Evolutionary conservation across 768 basidiomycete species (phyloP).

Genomic region (Amanita phalloides): DNA sequence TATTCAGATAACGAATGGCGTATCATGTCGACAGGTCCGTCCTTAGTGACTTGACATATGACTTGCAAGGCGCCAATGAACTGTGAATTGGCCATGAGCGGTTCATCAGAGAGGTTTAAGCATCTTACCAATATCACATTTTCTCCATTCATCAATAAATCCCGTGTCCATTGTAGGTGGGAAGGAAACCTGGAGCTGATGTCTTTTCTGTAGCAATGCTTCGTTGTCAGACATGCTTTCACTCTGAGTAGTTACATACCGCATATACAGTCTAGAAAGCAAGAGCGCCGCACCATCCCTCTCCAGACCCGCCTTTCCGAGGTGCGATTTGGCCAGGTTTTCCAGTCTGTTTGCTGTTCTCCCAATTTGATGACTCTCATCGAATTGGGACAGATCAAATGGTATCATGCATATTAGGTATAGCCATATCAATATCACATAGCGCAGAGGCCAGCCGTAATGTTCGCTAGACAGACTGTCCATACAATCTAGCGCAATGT

Average conservation of each 20-base stretch:
- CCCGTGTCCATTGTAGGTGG: conserved; percentile 41
- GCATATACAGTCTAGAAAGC: conserved; percentile 72
- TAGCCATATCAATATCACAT: conserved; percentile 85
- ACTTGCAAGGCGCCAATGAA: conserved; percentile 59
- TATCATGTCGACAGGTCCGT: conserved; percentile 44
- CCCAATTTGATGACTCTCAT: conserved; percentile 42
- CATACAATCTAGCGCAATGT: conserved; percentile 62
- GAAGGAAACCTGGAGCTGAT: conserved; percentile 32
- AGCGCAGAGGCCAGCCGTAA: conserved; percentile 71
- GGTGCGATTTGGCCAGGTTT: conserved; percentile 40
- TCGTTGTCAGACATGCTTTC: neutral
- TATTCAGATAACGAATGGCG: conserved; percentile 31
- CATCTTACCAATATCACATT: conserved; percentile 41
- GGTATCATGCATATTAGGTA: conserved; percentile 90
- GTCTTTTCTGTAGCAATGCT: conserved; percentile 39
- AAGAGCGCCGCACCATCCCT: conserved; percentile 74
- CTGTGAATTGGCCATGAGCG: conserved; percentile 22
- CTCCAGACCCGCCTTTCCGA: conserved; percentile 70
- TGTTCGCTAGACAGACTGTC: conserved; percentile 26
- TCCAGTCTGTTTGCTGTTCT: conserved; percentile 51
- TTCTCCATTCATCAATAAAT: conserved; percentile 23
- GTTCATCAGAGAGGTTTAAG: neutral
- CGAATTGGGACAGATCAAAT: conserved; percentile 83
- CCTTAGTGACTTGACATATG: conserved; percentile 60
- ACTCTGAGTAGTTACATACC: conserved; percentile 30